Evolutionary conservation across 257 asterid genomes (phyloP), one percentile per base, ranked within the genome.

Genomic region (Echites panduratus): DNA sequence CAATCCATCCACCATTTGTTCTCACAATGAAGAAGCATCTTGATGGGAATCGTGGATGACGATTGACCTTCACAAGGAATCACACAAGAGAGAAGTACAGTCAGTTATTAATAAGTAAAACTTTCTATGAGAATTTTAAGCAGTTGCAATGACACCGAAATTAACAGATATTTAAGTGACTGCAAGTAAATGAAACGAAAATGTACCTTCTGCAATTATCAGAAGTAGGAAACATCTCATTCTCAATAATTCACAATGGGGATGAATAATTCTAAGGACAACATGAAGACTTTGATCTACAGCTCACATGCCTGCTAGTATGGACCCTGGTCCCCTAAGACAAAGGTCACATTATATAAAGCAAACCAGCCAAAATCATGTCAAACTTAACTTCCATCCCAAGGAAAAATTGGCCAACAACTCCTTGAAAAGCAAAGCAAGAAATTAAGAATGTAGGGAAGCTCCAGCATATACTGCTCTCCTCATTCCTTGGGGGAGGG

Each of bases 21-120:
- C 97, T 84, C 35, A 91, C 92, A 26, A 94, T 97, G 82, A 94
- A 94, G 70, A 94, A 95, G 87, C 97, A 94, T 84, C 98, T 88
- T 17, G 99, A 94, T 7, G 53, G 71, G 84, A 89, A 93, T 48
- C 87, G 96, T 14, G 98, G 97, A 81, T 93, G 98, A 70, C 95
- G 85, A 73, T 93, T 97, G 57, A 91, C 98, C 98, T 93, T 68
- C 79, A 80, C 27, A 43, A 56, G 62, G 19, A 35, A 4, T 26
- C 47, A 64, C n/a, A 32, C 41, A 54, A 47, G 57, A 70, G 64
- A 43, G 53, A 35, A 16, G 38, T 38, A n/a, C 35, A 19, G 8
- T 48, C n/a, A n/a, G 59, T 59, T 16, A 58, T 38, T 58, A 32
- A 32, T 32, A 1, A 32, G 38, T 32, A 32, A 58, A 57, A 57